phyloP scores from a whole-genome alignment of 2,329 filamentous ascomycete species.

The Exserohilum turcica region DNA sequence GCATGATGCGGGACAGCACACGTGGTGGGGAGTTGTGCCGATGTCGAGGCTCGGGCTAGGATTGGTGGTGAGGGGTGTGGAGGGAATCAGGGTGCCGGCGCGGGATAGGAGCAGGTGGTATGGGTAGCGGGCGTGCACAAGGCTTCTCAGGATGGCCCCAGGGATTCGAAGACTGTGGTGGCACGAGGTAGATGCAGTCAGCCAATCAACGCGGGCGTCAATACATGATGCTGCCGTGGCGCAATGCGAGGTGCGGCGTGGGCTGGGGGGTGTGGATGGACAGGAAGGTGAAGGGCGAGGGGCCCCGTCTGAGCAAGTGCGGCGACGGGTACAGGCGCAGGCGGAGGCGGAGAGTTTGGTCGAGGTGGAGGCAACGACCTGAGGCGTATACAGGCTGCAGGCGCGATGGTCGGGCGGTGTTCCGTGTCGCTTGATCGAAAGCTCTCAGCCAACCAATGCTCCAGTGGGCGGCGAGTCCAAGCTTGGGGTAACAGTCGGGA shows the following conservation, averaged over 20 bases:
- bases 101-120: constrained; percentile 32
- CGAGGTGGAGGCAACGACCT: constrained; percentile 25
- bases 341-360: constrained; percentile 26
- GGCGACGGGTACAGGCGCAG: too few species aligned
- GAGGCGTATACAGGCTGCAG: constrained; percentile 25
- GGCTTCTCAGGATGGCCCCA: constrained; percentile 32
- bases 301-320: constrained; percentile 33
- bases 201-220: constrained; percentile 35
- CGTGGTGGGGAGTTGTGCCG: constrained; percentile 12
- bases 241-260: constrained; percentile 16
- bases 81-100: constrained; percentile 12
- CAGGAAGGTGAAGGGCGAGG: too few species aligned
- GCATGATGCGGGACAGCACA: constrained; percentile 24
- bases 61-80: constrained; percentile 12
- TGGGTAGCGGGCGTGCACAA: constrained; percentile 46
- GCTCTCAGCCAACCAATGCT: constrained; percentile 27
- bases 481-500: constrained; percentile 16
- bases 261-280: constrained; percentile 6
- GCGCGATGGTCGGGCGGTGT: constrained; percentile 28
- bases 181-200: constrained; percentile 15
- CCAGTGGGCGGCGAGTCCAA: constrained; percentile 15
- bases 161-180: constrained; percentile 28
- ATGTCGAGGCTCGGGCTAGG: neutral
- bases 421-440: constrained; percentile 33
- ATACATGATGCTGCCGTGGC: constrained; percentile 34